A percentile compares a stretch with the other conserved stretches of the same genome.
Conservation (phyloP, 192 early-diverging fungal species). For the Cladochytrium replicatum region DNA sequence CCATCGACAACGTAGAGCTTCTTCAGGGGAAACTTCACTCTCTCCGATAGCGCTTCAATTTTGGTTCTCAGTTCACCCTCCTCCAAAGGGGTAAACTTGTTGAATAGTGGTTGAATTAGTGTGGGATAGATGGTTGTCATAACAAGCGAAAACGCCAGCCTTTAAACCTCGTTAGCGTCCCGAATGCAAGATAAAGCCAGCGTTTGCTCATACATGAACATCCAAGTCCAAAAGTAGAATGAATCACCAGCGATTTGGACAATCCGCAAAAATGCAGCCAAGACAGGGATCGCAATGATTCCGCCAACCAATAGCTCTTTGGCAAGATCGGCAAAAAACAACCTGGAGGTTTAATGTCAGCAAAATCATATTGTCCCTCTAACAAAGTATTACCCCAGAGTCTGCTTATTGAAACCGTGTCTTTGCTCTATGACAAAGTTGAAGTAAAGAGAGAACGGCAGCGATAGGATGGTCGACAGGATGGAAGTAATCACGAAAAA, state of each 20-base stretch:
- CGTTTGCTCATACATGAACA: conserved; percentile 57
- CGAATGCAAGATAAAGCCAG: conserved; percentile 1
- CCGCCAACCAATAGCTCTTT: conserved; percentile 61
- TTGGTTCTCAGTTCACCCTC: conserved; percentile 68
- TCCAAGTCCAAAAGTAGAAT: conserved; percentile 89
- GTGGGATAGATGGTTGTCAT: conserved; percentile 76
- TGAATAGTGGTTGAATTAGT: conserved; percentile 95
- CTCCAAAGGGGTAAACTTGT: conserved; percentile 80
- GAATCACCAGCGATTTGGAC: conserved; percentile 68
- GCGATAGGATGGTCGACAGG: conserved; percentile 44
- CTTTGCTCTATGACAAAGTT: conserved; percentile 92
- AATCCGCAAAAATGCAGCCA: conserved; percentile 72
- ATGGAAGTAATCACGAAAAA: conserved; percentile 55
- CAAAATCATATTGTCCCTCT: conserved; percentile 89
- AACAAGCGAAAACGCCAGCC: conserved; percentile 34
- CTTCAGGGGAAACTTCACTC: conserved; percentile 81
- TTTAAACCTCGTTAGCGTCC: conserved; percentile 4
- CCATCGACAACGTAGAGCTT: conserved; percentile 96
- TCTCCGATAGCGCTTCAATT: conserved; percentile 72
- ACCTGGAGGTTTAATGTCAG: conserved; percentile 81
- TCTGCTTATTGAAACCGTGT: conserved; percentile 96
- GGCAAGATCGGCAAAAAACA: conserved; percentile 70
- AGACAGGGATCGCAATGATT: conserved; percentile 66
- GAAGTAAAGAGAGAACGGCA: conserved; percentile 77
- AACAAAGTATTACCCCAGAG: conserved; percentile 73